Evolutionary conservation across 2,329 filamentous ascomycete species (phyloP), one percentile per base, ranked within the genome.

Genomic region (Cryphonectria naterciae): DNA sequence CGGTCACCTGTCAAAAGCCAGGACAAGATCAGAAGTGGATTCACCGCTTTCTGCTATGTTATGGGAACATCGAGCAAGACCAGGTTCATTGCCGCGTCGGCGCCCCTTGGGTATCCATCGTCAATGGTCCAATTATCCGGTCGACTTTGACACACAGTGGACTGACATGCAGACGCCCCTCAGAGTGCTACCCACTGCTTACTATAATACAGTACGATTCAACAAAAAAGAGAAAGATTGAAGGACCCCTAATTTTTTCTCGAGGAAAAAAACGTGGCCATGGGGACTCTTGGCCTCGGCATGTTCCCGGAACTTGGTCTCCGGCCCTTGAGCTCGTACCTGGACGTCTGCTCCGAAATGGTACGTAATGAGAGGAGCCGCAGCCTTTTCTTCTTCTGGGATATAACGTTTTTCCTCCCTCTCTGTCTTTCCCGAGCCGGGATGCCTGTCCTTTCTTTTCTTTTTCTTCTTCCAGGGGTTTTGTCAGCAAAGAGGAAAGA

Each of bases 201-300:
- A 39, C 32, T n/a, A 62, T 37, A 62, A 62, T 7, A 62, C 58
- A 62, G 32, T 35, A 62, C 5, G 35, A 35, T n/a, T 19, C 58
- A 58, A 46, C 46, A 49, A 8, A 22, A 7, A 63, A 10, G 3
- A 32, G 4, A 32, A 46, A 60, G 28, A 43, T 25, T 22, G 19
- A 43, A 41, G 70, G 70, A 71, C 70, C 70, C 70, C 56, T 71
- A 71, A 67, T 65, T 66, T 19, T 43, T 43, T 17, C 13, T 17
- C 3, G 41, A 43, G 41, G 15, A n/a, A 35, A 43, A 71, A 71
- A 71, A 71, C 70, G 70, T 71, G 70, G 70, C 67, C 63, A 15
- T 32, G 64, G 58, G 13, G 41, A 46, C 63, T 17, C 43, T 52
- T 49, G 46, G 19, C 60, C 62, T 71, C 70, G 70, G 70, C 54